Conservation (phyloP, 2,329 filamentous ascomycete genomes). For the Dothistroma septosporum region DNA sequence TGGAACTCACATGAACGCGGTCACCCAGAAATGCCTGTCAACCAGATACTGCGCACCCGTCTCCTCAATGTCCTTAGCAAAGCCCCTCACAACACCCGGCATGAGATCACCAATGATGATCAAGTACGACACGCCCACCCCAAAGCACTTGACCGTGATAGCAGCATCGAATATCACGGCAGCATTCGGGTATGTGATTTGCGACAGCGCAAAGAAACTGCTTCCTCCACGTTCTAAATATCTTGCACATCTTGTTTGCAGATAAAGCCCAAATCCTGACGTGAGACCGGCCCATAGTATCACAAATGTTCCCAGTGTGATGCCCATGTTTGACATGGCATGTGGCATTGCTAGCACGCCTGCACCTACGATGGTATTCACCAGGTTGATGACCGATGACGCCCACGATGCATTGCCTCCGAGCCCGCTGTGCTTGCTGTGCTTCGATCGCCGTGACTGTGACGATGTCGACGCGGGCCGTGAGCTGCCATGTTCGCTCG, state of each 20-base stretch:
- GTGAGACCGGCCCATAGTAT: conserved; percentile 89
- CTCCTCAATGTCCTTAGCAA: conserved; percentile 52
- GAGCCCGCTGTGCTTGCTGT: conserved; percentile 66
- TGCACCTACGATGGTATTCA: conserved; percentile 95
- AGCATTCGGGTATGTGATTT: conserved; percentile 94
- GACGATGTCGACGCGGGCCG: conserved; percentile 41
- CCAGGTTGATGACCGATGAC: conserved; percentile 88
- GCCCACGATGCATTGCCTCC: conserved; percentile 77
- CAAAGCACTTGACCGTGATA: conserved; percentile 97
- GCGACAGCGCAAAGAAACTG: conserved; percentile 94
- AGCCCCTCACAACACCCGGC: conserved; percentile 85
- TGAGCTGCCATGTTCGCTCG: conserved; percentile 36
- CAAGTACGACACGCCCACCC: conserved; percentile 92
- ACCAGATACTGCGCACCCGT: conserved; percentile 68
- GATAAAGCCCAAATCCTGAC: conserved; percentile 87
- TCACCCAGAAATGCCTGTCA: conserved; percentile 95
- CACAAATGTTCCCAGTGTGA: conserved; percentile 74
- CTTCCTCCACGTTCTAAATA: conserved; percentile 86
- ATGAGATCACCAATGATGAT: conserved; percentile 99
- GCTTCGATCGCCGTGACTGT: conserved; percentile 51
- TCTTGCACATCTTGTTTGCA: conserved; percentile 86
- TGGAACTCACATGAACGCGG: conserved; percentile 75
- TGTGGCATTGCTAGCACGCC: conserved; percentile 95
- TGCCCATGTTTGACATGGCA: conserved; percentile 92
- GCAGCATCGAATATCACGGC: conserved; percentile 93